Conservation (phyloP, 441 rosid species). For the Hura crepitans region DNA sequence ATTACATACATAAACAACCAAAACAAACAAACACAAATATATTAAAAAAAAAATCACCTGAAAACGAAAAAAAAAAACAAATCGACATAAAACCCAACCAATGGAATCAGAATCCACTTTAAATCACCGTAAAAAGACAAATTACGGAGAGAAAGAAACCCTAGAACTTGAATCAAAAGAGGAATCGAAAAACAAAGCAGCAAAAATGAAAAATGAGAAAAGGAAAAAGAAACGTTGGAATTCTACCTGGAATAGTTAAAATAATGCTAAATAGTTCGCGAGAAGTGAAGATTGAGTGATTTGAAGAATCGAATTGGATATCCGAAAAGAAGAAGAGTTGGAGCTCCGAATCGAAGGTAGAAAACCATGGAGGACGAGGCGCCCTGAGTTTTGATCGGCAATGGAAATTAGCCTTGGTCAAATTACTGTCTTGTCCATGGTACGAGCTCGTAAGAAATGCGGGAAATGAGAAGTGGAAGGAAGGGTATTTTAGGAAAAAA, state of each 20-base stretch:
- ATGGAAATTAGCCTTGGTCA: conserved; percentile 35
- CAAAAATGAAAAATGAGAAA: too few species aligned
- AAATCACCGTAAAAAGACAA: neutral
- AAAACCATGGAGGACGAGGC: conserved; percentile 66
- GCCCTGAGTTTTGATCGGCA: conserved; percentile 89
- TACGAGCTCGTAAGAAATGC: neutral
- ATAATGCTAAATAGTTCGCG: neutral
- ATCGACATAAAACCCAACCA: too few species aligned
- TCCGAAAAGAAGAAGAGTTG: conserved; percentile 8
- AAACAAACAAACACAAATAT: neutral
- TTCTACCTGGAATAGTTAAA: conserved; percentile 18
- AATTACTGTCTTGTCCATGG: conserved; percentile 50
- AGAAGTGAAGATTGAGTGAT: conserved; percentile 20
- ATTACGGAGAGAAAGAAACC: neutral
- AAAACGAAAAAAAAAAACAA: neutral
- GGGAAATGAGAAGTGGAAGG: neutral
- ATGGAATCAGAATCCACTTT: conserved; percentile 13
- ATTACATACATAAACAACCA: conserved; percentile 4
- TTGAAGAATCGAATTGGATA: conserved; percentile 17
- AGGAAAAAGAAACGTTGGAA: neutral
- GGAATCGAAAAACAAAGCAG: neutral
- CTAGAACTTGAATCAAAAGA: conserved; percentile 16
- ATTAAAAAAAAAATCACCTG: neutral
- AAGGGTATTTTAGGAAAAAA: conserved; percentile 43
- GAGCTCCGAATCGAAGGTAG: conserved; percentile 53